These are phyloP conservation scores for Symbiodinium natans DNA, from an alignment of 73 alveolate genomes.

Conservation along the genomic window DNA sequence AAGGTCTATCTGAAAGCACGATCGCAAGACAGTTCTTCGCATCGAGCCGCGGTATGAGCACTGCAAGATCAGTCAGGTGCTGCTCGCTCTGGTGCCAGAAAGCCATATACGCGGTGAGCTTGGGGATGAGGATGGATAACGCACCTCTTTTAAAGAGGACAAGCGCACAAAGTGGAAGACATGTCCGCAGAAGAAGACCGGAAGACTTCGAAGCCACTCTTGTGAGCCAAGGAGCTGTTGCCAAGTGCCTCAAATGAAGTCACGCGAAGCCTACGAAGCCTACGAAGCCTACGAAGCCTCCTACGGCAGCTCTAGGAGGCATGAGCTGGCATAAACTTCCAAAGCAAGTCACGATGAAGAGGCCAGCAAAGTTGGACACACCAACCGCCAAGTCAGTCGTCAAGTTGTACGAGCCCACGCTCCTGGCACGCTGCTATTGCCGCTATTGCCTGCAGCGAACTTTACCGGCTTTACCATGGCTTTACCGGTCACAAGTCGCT, in stretches of 20 bases:
- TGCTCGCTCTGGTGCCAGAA: neutral
- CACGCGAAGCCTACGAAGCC: too few species aligned
- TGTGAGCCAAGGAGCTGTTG: neutral
- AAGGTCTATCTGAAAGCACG: too few species aligned
- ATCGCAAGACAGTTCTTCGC: neutral
- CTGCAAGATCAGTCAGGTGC: neutral
- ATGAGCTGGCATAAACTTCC: too few species aligned
- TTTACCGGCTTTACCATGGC: neutral
- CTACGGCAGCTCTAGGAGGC: too few species aligned
- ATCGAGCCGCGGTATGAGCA: neutral
- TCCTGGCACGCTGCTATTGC: neutral
- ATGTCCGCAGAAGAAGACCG: too few species aligned
- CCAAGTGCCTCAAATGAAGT: neutral
- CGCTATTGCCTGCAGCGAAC: neutral
- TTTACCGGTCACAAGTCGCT: neutral
- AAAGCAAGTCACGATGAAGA: neutral
- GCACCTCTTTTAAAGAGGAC: neutral
- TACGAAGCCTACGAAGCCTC: too few species aligned
- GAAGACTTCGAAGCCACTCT: neutral
- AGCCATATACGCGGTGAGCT: slow-evolving; percentile 11
- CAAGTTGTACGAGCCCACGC: slow-evolving; percentile 16
- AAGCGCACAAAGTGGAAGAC: too few species aligned
- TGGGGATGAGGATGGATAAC: neutral
- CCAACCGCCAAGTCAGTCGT: neutral
- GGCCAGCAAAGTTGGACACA: slow-evolving; percentile 3